Percentiles rank a stretch among this genome's conserved stretches.
phyloP scores from a whole-genome alignment of 352 stramenopile species.

The Globisporangium nodosum region DNA sequence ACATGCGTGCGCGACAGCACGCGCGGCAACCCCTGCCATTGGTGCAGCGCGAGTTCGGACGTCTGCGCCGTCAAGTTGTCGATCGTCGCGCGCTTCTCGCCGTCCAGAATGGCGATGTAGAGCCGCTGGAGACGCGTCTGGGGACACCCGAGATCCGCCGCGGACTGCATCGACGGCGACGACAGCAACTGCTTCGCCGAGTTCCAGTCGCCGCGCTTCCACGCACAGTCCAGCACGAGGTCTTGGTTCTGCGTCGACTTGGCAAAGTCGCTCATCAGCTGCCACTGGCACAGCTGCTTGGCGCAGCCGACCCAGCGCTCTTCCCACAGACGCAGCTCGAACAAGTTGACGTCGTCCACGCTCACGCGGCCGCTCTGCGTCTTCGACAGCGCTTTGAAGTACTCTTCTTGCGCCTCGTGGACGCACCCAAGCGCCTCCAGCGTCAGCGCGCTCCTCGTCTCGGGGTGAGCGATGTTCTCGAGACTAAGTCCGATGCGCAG shows the following conservation, averaged over 20 bases:
- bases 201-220: conserved; percentile 90
- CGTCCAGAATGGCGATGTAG: conserved; percentile 87
- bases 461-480: conserved; percentile 67
- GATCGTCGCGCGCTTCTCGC: conserved; percentile 64
- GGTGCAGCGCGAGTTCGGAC: conserved; percentile 74
- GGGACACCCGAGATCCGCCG: conserved; percentile 58
- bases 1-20: conserved; percentile 74
- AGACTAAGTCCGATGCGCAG: conserved; percentile 71
- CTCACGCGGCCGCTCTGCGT: conserved; percentile 62
- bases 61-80: conserved; percentile 70
- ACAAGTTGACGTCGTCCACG: conserved; percentile 79
- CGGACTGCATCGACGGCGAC: conserved; percentile 56
- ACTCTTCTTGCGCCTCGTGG: conserved; percentile 85
- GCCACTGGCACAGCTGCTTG: conserved; percentile 91
- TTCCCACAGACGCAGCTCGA: conserved; percentile 85
- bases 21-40: conserved; percentile 87
- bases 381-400: conserved; percentile 79
- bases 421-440: conserved; percentile 80
- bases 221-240: conserved; percentile 89
- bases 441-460: conserved; percentile 67
- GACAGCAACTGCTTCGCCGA: conserved; percentile 75
- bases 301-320: conserved; percentile 89
- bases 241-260: conserved; percentile 90
- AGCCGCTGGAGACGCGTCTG: conserved; percentile 76
- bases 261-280: conserved; percentile 90